Percentiles rank a stretch among this genome's conserved stretches.
Conservation (phyloP, 2,329 filamentous ascomycete species). For the Pestalotiopsis sp. region DNA sequence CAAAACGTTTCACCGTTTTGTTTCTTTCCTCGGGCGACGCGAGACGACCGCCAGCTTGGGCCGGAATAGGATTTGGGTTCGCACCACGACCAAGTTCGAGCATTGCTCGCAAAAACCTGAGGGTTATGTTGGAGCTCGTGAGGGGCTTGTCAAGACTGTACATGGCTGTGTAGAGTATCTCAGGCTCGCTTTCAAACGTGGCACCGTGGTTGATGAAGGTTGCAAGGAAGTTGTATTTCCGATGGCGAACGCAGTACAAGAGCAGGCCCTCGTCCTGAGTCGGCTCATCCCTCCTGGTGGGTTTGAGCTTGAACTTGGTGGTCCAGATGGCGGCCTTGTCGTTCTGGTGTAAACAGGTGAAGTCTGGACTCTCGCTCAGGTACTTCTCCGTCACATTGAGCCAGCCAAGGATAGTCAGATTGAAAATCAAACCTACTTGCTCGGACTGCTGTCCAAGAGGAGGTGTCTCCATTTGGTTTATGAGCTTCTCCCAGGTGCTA, state of each 20-base stretch:
- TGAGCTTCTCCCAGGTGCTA: conserved; percentile 16
- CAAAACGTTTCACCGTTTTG: background rate
- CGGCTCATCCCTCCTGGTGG: background rate
- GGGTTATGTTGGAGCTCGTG: conserved; percentile 11
- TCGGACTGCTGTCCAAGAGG: background rate
- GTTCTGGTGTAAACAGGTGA: background rate
- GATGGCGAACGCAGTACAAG: conserved; percentile 18
- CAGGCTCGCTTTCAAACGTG: conserved; percentile 17
- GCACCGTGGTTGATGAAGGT: conserved; percentile 20
- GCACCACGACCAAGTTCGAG: conserved; percentile 21
- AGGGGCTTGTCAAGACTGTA: conserved; percentile 2
- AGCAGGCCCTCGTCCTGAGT: conserved; percentile 15
- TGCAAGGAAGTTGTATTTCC: conserved; percentile 17
- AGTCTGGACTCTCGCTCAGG: background rate
- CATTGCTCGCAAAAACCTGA: conserved; percentile 21
- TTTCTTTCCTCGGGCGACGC: background rate
- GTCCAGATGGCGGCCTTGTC: background rate
- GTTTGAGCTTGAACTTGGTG: background rate
- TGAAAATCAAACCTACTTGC: conserved; percentile 14
- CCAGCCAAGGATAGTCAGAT: conserved; percentile 18
- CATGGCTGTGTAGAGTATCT: conserved; percentile 20
- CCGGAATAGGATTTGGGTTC: conserved; percentile 20
- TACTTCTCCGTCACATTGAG: conserved; percentile 17
- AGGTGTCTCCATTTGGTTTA: background rate
- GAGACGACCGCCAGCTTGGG: background rate